These are phyloP conservation scores for Nitzschia sp. DNA, from an alignment of 108 stramenopile genomes.

Conservation along the genomic window DNA sequence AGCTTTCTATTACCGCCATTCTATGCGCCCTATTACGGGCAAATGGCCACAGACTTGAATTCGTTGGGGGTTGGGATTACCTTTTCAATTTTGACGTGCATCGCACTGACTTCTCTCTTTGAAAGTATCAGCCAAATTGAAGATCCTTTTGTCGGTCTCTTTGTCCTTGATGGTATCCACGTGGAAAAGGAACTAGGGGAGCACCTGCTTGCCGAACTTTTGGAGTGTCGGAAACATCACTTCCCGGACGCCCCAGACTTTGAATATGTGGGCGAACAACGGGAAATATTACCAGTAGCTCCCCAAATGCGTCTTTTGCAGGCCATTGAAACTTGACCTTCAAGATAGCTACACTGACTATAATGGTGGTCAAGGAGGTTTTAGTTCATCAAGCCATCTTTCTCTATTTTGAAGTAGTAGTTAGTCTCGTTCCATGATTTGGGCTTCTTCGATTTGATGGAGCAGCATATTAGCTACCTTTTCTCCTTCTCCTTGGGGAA, in stretches of 20 bases:
- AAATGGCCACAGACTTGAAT: conserved; percentile 59
- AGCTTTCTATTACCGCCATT: conserved; percentile 68
- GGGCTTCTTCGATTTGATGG: conserved; percentile 57
- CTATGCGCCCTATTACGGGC: conserved; percentile 72
- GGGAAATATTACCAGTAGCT: neutral
- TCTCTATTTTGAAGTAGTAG: neutral
- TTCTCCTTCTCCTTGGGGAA: conserved; percentile 46
- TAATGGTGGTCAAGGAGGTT: too few species aligned
- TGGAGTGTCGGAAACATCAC: conserved; percentile 42
- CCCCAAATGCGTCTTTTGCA: neutral
- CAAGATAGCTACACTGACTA: too few species aligned
- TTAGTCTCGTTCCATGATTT: conserved; percentile 51
- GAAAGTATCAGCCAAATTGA: conserved; percentile 72
- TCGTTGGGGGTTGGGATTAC: conserved; percentile 60
- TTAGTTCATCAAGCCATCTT: too few species aligned
- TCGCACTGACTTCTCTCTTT: conserved; percentile 72
- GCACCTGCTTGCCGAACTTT: conserved; percentile 45
- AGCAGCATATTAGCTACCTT: conserved; percentile 43
- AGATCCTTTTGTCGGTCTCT: conserved; percentile 69
- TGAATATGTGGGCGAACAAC: neutral
- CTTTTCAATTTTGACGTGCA: conserved; percentile 65
- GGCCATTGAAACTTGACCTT: neutral
- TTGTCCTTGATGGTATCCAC: conserved; percentile 58
- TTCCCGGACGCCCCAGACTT: conserved; percentile 49
- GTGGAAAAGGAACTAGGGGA: conserved; percentile 35